Conservation (phyloP, 495 filamentous ascomycete species). For the Penicillium atrosanguineum region DNA sequence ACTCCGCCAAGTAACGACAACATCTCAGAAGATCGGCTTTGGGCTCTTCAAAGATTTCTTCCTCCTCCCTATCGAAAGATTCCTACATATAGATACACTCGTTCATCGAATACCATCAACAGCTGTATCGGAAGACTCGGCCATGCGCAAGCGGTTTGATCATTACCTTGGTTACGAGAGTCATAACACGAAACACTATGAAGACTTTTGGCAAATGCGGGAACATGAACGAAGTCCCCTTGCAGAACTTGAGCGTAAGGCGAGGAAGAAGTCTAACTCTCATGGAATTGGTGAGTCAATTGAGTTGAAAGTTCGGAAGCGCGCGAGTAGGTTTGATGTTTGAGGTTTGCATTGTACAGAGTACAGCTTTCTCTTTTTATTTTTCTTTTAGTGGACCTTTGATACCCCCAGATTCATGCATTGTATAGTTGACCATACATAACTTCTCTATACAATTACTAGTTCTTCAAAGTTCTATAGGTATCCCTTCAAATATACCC, state of each 20-base stretch:
- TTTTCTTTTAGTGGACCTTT: no score
- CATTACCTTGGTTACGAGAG: slow-evolving; percentile 28
- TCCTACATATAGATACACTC: slow-evolving; percentile 15
- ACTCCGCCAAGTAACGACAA: slow-evolving; percentile 29
- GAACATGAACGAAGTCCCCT: slow-evolving; percentile 18
- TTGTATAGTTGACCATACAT: no score
- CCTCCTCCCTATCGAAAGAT: slow-evolving; percentile 12
- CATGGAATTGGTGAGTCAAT: slow-evolving; percentile 1
- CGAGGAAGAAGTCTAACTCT: background rate
- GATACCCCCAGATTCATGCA: no score
- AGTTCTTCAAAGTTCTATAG: no score
- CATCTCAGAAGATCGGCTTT: slow-evolving; percentile 23
- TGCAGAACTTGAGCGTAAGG: slow-evolving; percentile 1
- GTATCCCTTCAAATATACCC: no score
- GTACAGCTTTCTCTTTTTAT: no score
- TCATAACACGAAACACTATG: slow-evolving; percentile 24
- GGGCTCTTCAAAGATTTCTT: slow-evolving; percentile 30
- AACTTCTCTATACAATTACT: no score
- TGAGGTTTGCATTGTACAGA: background rate
- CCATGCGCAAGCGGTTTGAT: slow-evolving; percentile 23
- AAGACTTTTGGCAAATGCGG: slow-evolving; percentile 36
- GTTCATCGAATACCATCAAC: slow-evolving; percentile 11
- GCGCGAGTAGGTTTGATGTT: background rate
- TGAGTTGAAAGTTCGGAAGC: slow-evolving; percentile 4
- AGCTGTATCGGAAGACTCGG: slow-evolving; percentile 21